Evolutionary conservation across 768 basidiomycete species (phyloP).

Genomic region (Tremella yokohamensis): DNA sequence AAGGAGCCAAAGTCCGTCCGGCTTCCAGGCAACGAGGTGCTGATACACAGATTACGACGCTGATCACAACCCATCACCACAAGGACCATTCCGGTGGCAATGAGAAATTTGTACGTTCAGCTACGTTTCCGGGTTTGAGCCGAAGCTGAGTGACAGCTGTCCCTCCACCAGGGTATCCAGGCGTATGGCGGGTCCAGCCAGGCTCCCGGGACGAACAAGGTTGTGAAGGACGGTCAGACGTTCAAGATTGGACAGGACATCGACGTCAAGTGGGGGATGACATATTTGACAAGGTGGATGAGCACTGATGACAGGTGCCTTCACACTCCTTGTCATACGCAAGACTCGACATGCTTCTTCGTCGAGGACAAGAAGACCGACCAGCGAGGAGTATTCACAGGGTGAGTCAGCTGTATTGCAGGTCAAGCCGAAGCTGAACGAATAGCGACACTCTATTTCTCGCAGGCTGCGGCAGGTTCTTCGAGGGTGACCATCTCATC

Average conservation of each 20-base stretch:
- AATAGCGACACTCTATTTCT: conserved; percentile 74
- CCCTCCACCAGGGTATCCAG: conserved; percentile 55
- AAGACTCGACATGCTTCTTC: conserved; percentile 91
- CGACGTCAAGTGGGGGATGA: conserved; percentile 54
- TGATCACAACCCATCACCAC: conserved; percentile 88
- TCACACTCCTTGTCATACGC: conserved; percentile 89
- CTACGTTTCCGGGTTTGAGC: neutral
- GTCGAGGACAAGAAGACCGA: conserved; percentile 60
- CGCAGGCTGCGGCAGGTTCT: conserved; percentile 87
- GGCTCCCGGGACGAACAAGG: conserved; percentile 63
- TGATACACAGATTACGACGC: conserved; percentile 32
- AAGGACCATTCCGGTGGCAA: conserved; percentile 86
- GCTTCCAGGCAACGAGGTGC: neutral
- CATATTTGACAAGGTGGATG: conserved; percentile 36
- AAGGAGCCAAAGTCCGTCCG: conserved; percentile 63
- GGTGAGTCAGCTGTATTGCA: conserved; percentile 51
- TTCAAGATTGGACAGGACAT: conserved; percentile 61
- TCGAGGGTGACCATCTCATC: conserved; percentile 67
- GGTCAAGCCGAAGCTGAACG: neutral
- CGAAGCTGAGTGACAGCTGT: conserved; percentile 20
- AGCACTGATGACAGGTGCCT: conserved; percentile 57
- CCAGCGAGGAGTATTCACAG: conserved; percentile 79
- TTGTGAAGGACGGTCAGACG: conserved; percentile 76
- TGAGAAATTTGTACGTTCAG: conserved; percentile 56
- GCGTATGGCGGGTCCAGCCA: conserved; percentile 79